Conservation (phyloP, 2,329 filamentous ascomycete species). For the Sphaerulina vaccinii region DNA sequence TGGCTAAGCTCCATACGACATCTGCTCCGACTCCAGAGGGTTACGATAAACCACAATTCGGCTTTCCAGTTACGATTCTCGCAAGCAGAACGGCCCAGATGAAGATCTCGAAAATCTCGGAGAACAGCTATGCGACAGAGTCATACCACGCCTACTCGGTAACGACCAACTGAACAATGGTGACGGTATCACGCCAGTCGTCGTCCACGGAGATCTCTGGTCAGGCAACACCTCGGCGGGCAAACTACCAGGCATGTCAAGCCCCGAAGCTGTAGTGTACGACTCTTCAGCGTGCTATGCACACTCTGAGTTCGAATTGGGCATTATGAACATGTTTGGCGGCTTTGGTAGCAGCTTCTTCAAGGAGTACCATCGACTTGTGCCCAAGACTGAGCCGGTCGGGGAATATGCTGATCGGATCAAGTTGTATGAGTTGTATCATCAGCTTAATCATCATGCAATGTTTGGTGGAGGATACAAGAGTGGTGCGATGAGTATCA, state of each 20-base stretch:
- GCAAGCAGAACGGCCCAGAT: conserved; percentile 64
- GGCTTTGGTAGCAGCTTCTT: conserved; percentile 73
- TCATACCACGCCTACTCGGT: conserved; percentile 75
- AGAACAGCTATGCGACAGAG: conserved; percentile 59
- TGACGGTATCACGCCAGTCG: conserved; percentile 67
- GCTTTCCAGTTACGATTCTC: conserved; percentile 77
- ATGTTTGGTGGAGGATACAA: conserved; percentile 75
- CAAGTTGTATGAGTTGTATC: conserved; percentile 78
- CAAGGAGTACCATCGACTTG: conserved; percentile 71
- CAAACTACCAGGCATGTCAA: conserved; percentile 55
- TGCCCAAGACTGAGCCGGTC: conserved; percentile 76
- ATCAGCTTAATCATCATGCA: conserved; percentile 84
- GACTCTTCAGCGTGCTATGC: conserved; percentile 81
- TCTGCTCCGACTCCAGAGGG: conserved; percentile 65
- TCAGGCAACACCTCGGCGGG: conserved; percentile 76
- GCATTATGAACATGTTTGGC: conserved; percentile 96
- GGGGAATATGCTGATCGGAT: conserved; percentile 85
- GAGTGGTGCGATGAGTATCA: conserved; percentile 73
- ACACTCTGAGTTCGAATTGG: conserved; percentile 85
- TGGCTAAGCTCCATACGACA: conserved; percentile 75
- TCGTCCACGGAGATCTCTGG: conserved; percentile 93
- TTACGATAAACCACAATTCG: conserved; percentile 64
- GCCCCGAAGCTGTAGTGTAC: conserved; percentile 72
- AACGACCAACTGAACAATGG: conserved; percentile 62
- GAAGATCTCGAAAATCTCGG: conserved; percentile 61